A percentile compares a stretch with the other conserved stretches of the same genome.
These are phyloP conservation scores for Lactarius sp. DNA, from an alignment of 768 basidiomycete species.

Conservation along the genomic window DNA sequence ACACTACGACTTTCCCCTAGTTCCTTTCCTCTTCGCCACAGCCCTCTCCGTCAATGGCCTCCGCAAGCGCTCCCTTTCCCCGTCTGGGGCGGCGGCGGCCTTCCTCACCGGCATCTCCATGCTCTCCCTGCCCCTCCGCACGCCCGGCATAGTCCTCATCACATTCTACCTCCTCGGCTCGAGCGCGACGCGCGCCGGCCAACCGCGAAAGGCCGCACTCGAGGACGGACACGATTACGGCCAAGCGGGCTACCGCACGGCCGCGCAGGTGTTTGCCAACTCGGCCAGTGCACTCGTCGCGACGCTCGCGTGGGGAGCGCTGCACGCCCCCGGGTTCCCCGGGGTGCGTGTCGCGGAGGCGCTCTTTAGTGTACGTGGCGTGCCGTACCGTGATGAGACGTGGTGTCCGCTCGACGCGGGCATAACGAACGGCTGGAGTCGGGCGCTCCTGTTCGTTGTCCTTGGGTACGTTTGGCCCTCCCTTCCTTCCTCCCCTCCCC, in stretches of 20 bases:
- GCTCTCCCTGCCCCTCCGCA: conserved; percentile 60
- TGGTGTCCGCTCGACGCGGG: conserved; percentile 62
- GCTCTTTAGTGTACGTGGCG: conserved; percentile 22
- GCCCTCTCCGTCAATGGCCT: conserved; percentile 64
- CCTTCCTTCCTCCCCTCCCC: conserved; percentile 2
- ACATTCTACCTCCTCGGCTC: conserved; percentile 78
- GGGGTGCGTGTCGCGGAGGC: conserved; percentile 24
- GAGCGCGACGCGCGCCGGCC: conserved; percentile 84
- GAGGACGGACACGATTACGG: conserved; percentile 74
- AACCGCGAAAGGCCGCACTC: conserved; percentile 62
- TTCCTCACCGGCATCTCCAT: conserved; percentile 69
- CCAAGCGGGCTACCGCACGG: conserved; percentile 64
- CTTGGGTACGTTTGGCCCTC: conserved; percentile 49
- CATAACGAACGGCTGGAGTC: conserved; percentile 49
- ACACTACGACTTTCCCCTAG: conserved; percentile 33
- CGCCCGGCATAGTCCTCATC: conserved; percentile 62
- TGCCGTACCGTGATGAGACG: conserved; percentile 36
- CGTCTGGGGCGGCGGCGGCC: conserved; percentile 71
- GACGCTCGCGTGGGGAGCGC: conserved; percentile 56
- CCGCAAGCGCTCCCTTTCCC: conserved; percentile 69
- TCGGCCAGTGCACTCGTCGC: conserved; percentile 61
- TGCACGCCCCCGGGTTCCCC: conserved; percentile 44
- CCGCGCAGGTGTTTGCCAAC: conserved; percentile 81
- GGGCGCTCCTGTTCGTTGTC: conserved; percentile 54
- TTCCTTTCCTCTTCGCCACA: conserved; percentile 46